Percentiles rank a stretch among this genome's conserved stretches.
Conservation (phyloP, 108 stramenopile genomes). For the Pseudonitzschia multistriata region DNA sequence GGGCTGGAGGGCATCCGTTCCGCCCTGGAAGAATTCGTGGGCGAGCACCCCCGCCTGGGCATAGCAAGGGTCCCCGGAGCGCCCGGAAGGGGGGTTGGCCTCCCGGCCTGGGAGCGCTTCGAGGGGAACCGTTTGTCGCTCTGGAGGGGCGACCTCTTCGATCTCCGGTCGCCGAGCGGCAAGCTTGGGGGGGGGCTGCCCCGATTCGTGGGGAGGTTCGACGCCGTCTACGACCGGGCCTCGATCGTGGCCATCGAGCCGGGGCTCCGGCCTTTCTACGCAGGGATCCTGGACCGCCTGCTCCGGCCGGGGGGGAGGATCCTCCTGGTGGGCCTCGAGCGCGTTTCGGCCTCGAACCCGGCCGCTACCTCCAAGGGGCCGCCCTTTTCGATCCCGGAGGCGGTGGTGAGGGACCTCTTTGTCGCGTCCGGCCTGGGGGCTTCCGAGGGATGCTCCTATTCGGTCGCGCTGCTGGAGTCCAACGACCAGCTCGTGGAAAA, state of each 20-base stretch:
- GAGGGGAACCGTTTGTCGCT: slow-evolving; percentile 55
- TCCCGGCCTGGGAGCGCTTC: slow-evolving; percentile 33
- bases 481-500: slow-evolving; percentile 46
- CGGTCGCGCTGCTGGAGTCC: slow-evolving; percentile 46
- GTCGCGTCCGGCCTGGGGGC: no score
- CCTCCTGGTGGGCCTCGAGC: slow-evolving; percentile 61
- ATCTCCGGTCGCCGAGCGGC: slow-evolving; percentile 24
- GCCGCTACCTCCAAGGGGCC: slow-evolving; percentile 53
- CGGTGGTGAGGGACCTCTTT: slow-evolving; percentile 43
- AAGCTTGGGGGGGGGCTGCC: background rate
- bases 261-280: slow-evolving; percentile 50
- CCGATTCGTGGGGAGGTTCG: slow-evolving; percentile 43
- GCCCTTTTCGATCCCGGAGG: slow-evolving; percentile 70
- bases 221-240: slow-evolving; percentile 74
- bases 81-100: background rate
- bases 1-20: slow-evolving; percentile 74
- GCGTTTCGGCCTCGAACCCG: slow-evolving; percentile 22
- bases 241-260: slow-evolving; percentile 84
- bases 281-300: slow-evolving; percentile 46
- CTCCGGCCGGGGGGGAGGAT: slow-evolving; percentile 60
- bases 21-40: slow-evolving; percentile 69
- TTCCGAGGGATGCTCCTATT: slow-evolving; percentile 48
- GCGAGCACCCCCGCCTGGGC: slow-evolving; percentile 59
- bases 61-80: slow-evolving; percentile 13
- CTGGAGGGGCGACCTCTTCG: slow-evolving; percentile 69